A percentile compares a stretch with the other conserved stretches of the same genome.
These are phyloP conservation scores for Suillus subaureus DNA, from an alignment of 768 basidiomycete genomes.

Conservation along the genomic window DNA sequence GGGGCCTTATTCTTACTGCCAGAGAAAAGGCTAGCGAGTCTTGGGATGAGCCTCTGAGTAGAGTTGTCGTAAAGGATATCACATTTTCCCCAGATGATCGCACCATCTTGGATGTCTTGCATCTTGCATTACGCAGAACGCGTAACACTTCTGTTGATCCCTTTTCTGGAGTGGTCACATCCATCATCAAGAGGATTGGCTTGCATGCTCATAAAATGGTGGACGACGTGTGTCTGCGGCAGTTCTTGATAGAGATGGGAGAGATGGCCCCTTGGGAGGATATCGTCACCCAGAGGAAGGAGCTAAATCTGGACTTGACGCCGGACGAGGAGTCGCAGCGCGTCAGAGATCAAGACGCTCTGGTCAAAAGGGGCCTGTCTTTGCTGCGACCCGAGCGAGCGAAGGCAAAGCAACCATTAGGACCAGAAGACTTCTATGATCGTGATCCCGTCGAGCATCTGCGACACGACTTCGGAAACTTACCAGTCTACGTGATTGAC, in stretches of 20 bases:
- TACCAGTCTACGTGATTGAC: conserved; percentile 88
- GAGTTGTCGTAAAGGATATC: conserved; percentile 24
- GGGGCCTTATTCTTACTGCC: conserved; percentile 39
- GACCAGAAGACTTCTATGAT: conserved; percentile 65
- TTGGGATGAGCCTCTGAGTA: conserved; percentile 33
- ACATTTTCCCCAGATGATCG: conserved; percentile 57
- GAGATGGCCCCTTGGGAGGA: conserved; percentile 84
- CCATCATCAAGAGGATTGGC: conserved; percentile 60
- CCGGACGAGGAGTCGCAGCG: conserved; percentile 32
- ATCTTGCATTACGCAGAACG: conserved; percentile 49
- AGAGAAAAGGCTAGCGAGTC: conserved; percentile 32
- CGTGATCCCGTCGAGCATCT: conserved; percentile 67
- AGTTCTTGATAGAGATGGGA: conserved; percentile 70
- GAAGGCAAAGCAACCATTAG: conserved; percentile 40
- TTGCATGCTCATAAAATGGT: conserved; percentile 33
- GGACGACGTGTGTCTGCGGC: conserved; percentile 38
- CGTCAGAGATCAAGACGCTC: conserved; percentile 33
- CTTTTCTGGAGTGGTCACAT: conserved; percentile 51
- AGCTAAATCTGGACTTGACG: conserved; percentile 30
- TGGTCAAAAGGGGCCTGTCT: conserved; percentile 24
- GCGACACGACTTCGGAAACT: conserved; percentile 84
- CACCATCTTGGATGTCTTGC: conserved; percentile 60
- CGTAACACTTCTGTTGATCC: conserved; percentile 64
- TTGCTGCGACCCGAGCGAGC: conserved; percentile 7
- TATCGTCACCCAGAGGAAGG: conserved; percentile 42